Evolutionary conservation across 495 filamentous ascomycete genomes (phyloP).

Genomic region (Talaromyces thailandensis): DNA sequence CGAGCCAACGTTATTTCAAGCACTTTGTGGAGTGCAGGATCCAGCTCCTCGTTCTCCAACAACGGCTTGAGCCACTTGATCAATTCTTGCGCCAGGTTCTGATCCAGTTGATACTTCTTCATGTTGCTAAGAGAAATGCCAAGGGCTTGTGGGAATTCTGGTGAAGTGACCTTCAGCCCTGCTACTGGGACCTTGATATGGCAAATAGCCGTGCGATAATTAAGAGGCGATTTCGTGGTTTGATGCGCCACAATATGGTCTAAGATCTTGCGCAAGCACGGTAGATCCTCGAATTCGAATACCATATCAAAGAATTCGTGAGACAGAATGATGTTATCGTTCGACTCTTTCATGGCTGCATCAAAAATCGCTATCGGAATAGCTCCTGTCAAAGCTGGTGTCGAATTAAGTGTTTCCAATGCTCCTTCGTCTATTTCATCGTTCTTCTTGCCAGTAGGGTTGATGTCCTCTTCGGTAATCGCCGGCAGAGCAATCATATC

Average conservation of each 20-base stretch:
- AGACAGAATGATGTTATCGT: constrained; percentile 49
- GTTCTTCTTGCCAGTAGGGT: constrained; percentile 44
- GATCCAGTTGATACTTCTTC: constrained; percentile 25
- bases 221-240: constrained; percentile 45
- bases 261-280: constrained; percentile 59
- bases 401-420: constrained; percentile 57
- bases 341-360: constrained; percentile 69
- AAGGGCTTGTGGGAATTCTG: constrained; percentile 66
- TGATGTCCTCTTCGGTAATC: constrained; percentile 58
- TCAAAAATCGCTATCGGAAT: constrained; percentile 93
- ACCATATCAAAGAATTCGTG: constrained; percentile 76
- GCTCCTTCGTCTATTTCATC: constrained; percentile 41
- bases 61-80: constrained; percentile 50
- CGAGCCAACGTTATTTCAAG: constrained; percentile 42
- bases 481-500: constrained; percentile 55
- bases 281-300: constrained; percentile 52
- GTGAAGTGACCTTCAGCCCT: constrained; percentile 51
- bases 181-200: constrained; percentile 61
- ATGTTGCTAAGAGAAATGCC: constrained; percentile 54
- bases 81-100: constrained; percentile 43
- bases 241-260: constrained; percentile 64
- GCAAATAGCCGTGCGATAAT: constrained; percentile 55
- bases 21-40: constrained; percentile 57
- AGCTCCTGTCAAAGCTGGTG: constrained; percentile 78
- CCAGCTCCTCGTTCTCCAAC: constrained; percentile 47